Percentiles rank a stretch among this genome's conserved stretches.
Conservation (phyloP, 1,284 basidiomycete genomes). For the Xerocomus amazonicus region DNA sequence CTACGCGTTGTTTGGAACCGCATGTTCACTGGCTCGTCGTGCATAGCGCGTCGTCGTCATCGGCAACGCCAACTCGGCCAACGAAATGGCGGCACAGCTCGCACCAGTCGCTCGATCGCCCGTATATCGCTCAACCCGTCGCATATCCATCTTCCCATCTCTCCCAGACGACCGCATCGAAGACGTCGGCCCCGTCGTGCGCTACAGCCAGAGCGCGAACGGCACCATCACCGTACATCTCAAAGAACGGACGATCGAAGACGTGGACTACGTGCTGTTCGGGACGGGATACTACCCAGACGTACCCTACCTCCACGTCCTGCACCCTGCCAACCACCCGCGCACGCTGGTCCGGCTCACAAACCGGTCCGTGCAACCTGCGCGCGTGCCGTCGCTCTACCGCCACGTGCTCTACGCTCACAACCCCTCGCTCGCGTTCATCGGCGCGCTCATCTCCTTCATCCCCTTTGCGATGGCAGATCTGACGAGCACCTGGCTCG, state of each 20-base stretch:
- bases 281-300: constrained; percentile 45
- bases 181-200: constrained; percentile 39
- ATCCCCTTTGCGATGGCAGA: constrained; percentile 46
- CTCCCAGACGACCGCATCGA: constrained; percentile 41
- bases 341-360: constrained; percentile 19
- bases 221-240: constrained; percentile 35
- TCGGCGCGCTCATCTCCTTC: constrained; percentile 38
- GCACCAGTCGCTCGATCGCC: constrained; percentile 35
- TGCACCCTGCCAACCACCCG: constrained; percentile 12
- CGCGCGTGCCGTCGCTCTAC: constrained; percentile 41
- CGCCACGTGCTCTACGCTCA: constrained; percentile 43
- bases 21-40: background rate
- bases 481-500: constrained; percentile 42
- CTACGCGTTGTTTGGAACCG: background rate
- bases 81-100: constrained; percentile 46
- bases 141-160: constrained; percentile 39
- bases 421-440: constrained; percentile 44
- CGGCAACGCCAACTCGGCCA: constrained; percentile 47
- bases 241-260: constrained; percentile 33
- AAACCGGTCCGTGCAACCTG: constrained; percentile 22
- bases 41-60: constrained; percentile 42
- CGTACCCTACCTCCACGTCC: constrained; percentile 42
- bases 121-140: constrained; percentile 43
- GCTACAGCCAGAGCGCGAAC: constrained; percentile 24
- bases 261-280: constrained; percentile 41